phyloP scores from a whole-genome alignment of 306 rosid genomes.

The Quercus dentata region DNA sequence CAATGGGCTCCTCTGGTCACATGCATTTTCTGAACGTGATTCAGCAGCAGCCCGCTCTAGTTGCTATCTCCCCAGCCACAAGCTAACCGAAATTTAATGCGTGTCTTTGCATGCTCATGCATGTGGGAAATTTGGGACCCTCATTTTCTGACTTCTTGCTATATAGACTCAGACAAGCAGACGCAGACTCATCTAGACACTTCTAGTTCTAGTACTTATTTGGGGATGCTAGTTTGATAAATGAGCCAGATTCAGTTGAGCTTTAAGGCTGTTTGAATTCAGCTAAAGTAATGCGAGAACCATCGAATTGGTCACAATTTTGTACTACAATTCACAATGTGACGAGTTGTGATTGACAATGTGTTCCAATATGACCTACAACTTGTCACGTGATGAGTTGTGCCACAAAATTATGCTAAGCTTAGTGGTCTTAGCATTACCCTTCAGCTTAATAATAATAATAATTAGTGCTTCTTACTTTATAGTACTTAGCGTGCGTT shows the following conservation, averaged over 20 bases:
- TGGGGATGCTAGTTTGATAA: neutral
- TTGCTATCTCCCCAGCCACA: neutral
- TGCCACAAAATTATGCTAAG: too few species aligned
- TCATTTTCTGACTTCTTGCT: neutral
- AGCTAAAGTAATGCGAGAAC: too few species aligned
- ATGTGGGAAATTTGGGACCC: neutral
- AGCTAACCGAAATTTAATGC: neutral
- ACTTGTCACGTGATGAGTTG: accelerated
- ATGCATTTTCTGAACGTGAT: neutral
- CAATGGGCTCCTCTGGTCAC: too few species aligned
- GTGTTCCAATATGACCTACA: accelerated
- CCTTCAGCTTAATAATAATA: too few species aligned
- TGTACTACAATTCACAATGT: too few species aligned
- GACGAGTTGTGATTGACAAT: accelerated
- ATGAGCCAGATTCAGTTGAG: too few species aligned
- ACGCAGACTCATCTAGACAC: neutral
- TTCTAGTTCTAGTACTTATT: neutral
- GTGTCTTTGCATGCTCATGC: neutral
- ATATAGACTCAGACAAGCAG: neutral
- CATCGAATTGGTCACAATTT: too few species aligned
- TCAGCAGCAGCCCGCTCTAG: neutral
- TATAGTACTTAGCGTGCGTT: too few species aligned
- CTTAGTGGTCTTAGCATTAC: too few species aligned
- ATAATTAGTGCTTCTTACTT: too few species aligned
- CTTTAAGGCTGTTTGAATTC: too few species aligned